phyloP scores from a whole-genome alignment of 108 stramenopile genomes.

The Skeletonema potamos region DNA sequence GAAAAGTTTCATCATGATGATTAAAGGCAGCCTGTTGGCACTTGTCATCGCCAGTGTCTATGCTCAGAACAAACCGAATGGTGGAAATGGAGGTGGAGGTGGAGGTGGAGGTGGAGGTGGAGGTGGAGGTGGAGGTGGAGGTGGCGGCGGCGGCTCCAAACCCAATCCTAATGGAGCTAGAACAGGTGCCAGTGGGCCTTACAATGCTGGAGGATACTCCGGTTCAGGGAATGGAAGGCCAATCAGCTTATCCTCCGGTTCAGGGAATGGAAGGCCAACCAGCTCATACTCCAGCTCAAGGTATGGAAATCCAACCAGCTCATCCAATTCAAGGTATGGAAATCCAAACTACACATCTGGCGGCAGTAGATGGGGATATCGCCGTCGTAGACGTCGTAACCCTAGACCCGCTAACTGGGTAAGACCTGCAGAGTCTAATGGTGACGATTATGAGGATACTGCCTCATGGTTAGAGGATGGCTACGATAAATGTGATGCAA shows the following conservation, averaged over 20 bases:
- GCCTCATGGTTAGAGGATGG: background rate
- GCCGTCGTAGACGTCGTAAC: background rate
- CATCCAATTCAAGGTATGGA: background rate
- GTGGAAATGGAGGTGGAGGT: no score
- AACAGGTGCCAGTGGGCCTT: background rate
- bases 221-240: background rate
- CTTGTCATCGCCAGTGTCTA: background rate
- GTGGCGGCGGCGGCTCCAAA: no score
- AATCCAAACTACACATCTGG: background rate
- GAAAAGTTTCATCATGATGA: background rate
- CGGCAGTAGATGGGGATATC: background rate
- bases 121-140: no score
- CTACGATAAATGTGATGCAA: background rate
- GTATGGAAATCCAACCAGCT: background rate
- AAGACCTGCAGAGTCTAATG: background rate
- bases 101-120: no score
- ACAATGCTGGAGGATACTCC: background rate
- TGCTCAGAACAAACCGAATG: background rate
- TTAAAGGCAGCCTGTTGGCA: background rate
- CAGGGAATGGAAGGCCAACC: background rate
- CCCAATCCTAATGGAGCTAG: background rate
- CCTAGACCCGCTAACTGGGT: background rate
- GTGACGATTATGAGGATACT: background rate
- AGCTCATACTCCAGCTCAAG: no score
- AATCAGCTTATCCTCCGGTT: no score